Percentiles rank a stretch among this genome's conserved stretches.
These are phyloP conservation scores for Choiromyces venosus DNA, from an alignment of 495 filamentous ascomycete genomes.

Conservation along the genomic window DNA sequence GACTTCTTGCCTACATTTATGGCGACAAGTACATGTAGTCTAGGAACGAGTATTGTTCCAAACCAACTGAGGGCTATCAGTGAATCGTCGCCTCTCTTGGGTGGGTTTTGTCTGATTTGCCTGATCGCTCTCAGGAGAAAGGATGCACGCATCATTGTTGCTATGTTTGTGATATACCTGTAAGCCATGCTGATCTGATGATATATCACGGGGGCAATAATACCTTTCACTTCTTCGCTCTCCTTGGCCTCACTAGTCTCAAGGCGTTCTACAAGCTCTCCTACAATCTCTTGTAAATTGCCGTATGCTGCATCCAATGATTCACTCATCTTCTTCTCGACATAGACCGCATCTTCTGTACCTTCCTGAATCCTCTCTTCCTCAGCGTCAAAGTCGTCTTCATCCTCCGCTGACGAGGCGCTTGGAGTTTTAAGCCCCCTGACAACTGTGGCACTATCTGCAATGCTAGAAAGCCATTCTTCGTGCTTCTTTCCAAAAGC, in stretches of 20 bases:
- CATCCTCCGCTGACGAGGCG: conserved; percentile 59
- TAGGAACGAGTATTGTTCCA: conserved; percentile 42
- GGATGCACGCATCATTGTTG: conserved; percentile 45
- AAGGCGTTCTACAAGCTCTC: conserved; percentile 44
- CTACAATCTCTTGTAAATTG: conserved; percentile 55
- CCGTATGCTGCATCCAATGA: conserved; percentile 56
- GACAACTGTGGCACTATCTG: conserved; percentile 56
- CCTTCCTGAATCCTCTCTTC: conserved; percentile 68
- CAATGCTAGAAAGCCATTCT: conserved; percentile 61
- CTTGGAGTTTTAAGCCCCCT: conserved; percentile 60
- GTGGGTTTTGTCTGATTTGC: conserved; percentile 63
- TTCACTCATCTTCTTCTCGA: conserved; percentile 57
- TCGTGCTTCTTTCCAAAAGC: conserved; percentile 56
- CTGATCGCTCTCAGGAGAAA: conserved; percentile 73
- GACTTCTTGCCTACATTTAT: conserved; percentile 29
- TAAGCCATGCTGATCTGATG: neutral
- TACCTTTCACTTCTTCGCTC: conserved; percentile 15
- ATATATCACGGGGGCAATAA: neutral
- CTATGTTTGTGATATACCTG: conserved; percentile 1
- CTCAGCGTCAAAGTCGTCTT: conserved; percentile 65
- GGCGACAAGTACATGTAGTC: conserved; percentile 41
- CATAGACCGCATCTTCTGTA: conserved; percentile 60
- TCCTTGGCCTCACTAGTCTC: conserved; percentile 43
- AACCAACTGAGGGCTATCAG: conserved; percentile 38
- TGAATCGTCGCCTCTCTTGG: conserved; percentile 45